phyloP scores from a whole-genome alignment of 1,284 basidiomycete species.

The Flammula alnicola region DNA sequence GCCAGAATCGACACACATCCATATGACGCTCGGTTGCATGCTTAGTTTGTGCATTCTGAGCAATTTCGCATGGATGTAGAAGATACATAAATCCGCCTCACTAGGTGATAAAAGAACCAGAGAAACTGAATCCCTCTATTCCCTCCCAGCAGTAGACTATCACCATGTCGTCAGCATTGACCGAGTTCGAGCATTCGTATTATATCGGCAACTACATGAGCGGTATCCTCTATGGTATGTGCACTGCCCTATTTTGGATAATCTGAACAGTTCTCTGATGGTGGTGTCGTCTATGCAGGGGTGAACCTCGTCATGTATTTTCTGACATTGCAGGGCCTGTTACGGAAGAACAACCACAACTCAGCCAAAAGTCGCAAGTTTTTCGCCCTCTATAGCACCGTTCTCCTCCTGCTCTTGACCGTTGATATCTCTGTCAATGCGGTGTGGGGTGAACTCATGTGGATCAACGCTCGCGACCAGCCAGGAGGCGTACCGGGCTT shows the following conservation, averaged over 20 bases:
- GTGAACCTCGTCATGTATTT: conserved; percentile 29
- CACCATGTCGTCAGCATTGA: conserved; percentile 20
- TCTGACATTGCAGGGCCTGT: conserved; percentile 23
- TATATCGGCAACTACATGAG: conserved; percentile 33
- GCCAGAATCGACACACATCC: conserved; percentile 14
- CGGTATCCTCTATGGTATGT: conserved; percentile 32
- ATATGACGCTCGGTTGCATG: conserved; percentile 11
- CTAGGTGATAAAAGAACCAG: conserved; percentile 12
- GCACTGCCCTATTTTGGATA: not conserved
- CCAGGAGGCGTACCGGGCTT: conserved; percentile 26
- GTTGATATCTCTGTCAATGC: conserved; percentile 30
- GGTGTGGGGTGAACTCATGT: conserved; percentile 30
- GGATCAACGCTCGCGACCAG: conserved; percentile 26
- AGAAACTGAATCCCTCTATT: conserved; percentile 12
- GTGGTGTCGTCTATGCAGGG: conserved; percentile 21
- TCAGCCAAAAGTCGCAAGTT: conserved; percentile 20
- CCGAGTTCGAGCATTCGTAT: conserved; percentile 29
- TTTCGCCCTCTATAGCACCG: conserved; percentile 27
- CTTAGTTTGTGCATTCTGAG: conserved; percentile 14
- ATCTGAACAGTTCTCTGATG: conserved; percentile 5
- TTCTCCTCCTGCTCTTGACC: conserved; percentile 27
- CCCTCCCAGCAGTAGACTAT: conserved; percentile 8
- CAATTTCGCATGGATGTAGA: conserved; percentile 5
- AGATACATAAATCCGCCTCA: conserved; percentile 20
- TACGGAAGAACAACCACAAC: conserved; percentile 18